These are phyloP conservation scores for Yarrowia sp. DNA, from an alignment of 805 yeast species.

Conservation along the genomic window DNA sequence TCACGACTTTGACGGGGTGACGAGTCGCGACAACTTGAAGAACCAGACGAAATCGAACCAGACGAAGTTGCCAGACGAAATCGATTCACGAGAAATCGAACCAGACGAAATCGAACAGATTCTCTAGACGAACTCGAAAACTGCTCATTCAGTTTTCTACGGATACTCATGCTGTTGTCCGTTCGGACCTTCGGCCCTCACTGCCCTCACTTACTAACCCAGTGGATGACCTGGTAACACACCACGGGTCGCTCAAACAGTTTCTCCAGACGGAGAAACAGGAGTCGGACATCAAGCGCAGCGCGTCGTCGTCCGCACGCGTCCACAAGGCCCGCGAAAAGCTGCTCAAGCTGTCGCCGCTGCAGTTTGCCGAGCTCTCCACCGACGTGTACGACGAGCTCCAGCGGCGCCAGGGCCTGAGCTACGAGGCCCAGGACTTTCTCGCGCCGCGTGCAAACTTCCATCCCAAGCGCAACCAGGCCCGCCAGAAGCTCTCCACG, in stretches of 20 bases:
- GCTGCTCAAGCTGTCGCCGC: conserved; percentile 67
- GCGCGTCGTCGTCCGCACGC: conserved; percentile 27
- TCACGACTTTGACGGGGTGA: no score
- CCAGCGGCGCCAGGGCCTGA: conserved; percentile 57
- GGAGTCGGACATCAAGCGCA: conserved; percentile 13
- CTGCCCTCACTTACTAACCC: neutral
- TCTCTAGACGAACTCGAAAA: no score
- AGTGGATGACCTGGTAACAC: conserved; percentile 25
- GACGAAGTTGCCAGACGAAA: no score
- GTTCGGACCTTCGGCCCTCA: no score
- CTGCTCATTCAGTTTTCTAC: no score
- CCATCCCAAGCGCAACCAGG: conserved; percentile 94
- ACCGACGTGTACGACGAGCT: conserved; percentile 95
- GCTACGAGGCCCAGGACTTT: conserved; percentile 43
- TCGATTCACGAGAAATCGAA: no score
- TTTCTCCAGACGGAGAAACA: conserved; percentile 3
- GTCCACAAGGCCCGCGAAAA: conserved; percentile 74
- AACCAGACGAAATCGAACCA: no score
- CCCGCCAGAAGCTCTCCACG: conserved; percentile 84
- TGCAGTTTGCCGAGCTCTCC: conserved; percentile 84
- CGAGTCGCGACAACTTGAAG: no score
- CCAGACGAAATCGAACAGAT: no score
- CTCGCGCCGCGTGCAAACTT: conserved; percentile 68
- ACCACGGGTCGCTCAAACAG: conserved; percentile 23
- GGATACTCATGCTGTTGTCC: no score